Evolutionary conservation across 345 rosid genomes (phyloP), one percentile per base, ranked within the genome.

Genomic region (Gossypioides kirkii): DNA sequence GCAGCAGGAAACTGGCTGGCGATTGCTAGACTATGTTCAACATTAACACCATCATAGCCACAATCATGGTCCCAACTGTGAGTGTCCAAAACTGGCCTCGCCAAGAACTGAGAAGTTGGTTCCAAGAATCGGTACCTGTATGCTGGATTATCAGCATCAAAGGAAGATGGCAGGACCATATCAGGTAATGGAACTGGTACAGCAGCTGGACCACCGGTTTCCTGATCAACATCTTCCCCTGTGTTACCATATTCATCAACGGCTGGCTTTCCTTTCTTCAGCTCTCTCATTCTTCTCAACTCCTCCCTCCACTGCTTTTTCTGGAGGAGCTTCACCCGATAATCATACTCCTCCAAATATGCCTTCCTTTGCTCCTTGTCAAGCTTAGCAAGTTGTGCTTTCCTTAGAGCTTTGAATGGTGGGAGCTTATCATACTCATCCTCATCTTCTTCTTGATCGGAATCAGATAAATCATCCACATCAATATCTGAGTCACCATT

Each of bases 51-150:
- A 46, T 94, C 98, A 74, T 94, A 92, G 42, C 98, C 97, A 79
- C 93, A 90, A 77, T 94, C 98, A 87, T 94, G 97, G 82, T 94
- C 98, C 98, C 98, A 94, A 55, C 97, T 92, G 77, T 94, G 95
- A 65, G 92, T 85, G 81, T 94, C 97, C 76, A 92, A 77, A 43
- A 94, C 95, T 6, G 98, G 97, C 90, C 97, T 86, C 11, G 91
- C 91, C 71, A 94, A 68, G 70, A 94, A 85, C 86, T 88, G 95
- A 12, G 97, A 89, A 75, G 87, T 87, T 62, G 91, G 97, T 70
- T 94, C 97, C 84, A 94, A 82, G 73, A 89, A 90, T n/a, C 97
- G 90, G 80, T 92, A 94, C 88, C 97, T 85, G 82, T 83, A 90
- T 75, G 91, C 92, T 36, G 95, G 91, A 82, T 86, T 90, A 80